phyloP scores from a whole-genome alignment of 1,139 yeast species.

The Candida anutae region DNA sequence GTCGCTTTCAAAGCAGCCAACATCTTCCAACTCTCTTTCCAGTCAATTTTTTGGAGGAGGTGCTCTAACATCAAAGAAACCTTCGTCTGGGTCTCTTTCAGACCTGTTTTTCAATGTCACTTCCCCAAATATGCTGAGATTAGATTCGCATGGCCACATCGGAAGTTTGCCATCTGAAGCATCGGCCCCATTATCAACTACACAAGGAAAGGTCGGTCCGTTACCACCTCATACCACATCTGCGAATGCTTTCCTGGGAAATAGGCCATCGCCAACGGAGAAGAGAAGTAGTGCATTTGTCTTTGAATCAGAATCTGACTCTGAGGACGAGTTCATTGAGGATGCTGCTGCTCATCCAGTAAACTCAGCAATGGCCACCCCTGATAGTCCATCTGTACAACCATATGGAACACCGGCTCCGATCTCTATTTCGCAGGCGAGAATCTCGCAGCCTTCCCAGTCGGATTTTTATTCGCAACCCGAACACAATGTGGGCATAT shows the following conservation, averaged over 20 bases:
- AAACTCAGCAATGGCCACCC: neutral
- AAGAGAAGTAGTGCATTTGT: conserved; percentile 22
- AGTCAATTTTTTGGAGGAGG: conserved; percentile 21
- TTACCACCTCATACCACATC: conserved; percentile 42
- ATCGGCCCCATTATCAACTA: conserved; percentile 2
- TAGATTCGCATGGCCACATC: conserved; percentile 2
- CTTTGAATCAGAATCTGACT: conserved; percentile 21
- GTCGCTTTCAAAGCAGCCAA: conserved; percentile 33
- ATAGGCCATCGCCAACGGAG: conserved; percentile 3
- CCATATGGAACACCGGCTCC: no score
- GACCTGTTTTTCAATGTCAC: conserved; percentile 21
- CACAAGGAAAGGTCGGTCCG: conserved; percentile 31
- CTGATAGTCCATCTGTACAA: neutral
- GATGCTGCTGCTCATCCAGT: conserved; percentile 4
- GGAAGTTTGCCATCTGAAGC: neutral
- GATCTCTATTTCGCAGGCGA: no score
- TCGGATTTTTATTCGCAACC: no score
- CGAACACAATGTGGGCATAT: no score
- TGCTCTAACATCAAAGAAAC: conserved; percentile 24
- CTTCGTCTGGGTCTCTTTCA: conserved; percentile 32
- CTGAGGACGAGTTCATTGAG: conserved; percentile 22
- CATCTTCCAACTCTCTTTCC: conserved; percentile 33
- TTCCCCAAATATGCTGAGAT: conserved; percentile 1
- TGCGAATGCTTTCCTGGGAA: conserved; percentile 35
- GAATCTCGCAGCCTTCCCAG: no score